Percentiles rank a stretch among this genome's conserved stretches.
phyloP scores from a whole-genome alignment of 2,329 filamentous ascomycete species.

The Trichoderma koningii region DNA sequence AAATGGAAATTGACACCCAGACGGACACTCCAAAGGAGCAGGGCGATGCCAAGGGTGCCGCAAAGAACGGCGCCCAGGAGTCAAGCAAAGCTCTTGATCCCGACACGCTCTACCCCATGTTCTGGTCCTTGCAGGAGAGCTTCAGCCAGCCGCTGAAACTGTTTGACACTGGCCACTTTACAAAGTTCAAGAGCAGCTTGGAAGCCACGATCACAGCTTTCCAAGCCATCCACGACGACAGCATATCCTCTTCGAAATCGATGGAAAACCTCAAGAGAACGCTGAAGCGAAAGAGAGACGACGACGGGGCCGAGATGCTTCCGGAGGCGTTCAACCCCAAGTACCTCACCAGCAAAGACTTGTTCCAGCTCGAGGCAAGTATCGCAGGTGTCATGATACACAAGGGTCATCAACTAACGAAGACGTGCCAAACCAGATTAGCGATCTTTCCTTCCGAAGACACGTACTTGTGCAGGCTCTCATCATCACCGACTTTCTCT shows the following conservation, averaged over 20 bases:
- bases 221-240: conserved; percentile 52
- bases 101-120: conserved; percentile 80
- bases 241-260: conserved; percentile 51
- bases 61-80: conserved; percentile 50
- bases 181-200: conserved; percentile 77
- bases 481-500: conserved; percentile 90
- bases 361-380: conserved; percentile 88
- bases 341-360: conserved; percentile 93
- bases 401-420: background rate
- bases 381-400: background rate
- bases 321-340: conserved; percentile 79
- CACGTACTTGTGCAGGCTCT: conserved; percentile 94
- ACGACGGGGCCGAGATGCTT: conserved; percentile 54
- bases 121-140: conserved; percentile 89
- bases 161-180: conserved; percentile 71
- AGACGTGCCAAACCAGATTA: conserved; percentile 58
- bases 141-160: conserved; percentile 88
- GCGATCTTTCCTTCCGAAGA: conserved; percentile 89
- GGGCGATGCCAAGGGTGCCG: conserved; percentile 35
- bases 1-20: conserved; percentile 68
- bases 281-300: conserved; percentile 69
- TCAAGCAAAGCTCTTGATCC: conserved; percentile 61
- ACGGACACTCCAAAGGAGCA: conserved; percentile 41
- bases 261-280: conserved; percentile 65
- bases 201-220: conserved; percentile 65